These are phyloP conservation scores for Plasmodium coatneyi DNA, from an alignment of 169 alveolate genomes.

Conservation along the genomic window DNA sequence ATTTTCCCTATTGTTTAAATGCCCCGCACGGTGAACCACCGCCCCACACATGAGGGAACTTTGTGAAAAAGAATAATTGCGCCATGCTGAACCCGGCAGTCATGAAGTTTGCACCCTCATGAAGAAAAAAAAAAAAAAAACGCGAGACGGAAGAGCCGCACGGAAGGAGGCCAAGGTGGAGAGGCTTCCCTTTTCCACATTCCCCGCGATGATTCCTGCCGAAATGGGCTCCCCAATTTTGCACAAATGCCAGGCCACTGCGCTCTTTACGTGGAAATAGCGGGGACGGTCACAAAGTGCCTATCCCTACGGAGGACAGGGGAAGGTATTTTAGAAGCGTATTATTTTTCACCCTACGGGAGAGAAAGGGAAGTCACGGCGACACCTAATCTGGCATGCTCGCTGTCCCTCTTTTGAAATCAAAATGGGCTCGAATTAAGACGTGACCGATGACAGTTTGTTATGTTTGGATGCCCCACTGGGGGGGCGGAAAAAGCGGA, in stretches of 20 bases:
- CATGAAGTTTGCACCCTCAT: background rate
- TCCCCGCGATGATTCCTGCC: background rate
- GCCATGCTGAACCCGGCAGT: background rate
- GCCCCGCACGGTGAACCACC: background rate
- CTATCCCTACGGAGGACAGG: background rate
- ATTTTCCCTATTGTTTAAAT: background rate
- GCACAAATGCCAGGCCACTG: background rate
- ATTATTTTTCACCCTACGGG: background rate
- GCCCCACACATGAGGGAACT: background rate
- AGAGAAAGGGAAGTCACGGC: background rate
- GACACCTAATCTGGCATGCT: background rate
- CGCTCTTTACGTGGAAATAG: background rate
- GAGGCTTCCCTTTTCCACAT: background rate
- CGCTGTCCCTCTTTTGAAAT: background rate
- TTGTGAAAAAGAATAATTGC: background rate
- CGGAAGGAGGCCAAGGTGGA: background rate
- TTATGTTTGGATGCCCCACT: background rate
- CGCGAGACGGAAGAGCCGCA: background rate
- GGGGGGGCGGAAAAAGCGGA: background rate
- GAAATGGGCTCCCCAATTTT: background rate
- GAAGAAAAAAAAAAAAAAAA: background rate
- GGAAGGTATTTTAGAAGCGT: background rate
- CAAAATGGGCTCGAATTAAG: background rate
- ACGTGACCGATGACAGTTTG: background rate
- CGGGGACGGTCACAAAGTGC: background rate